phyloP scores from a whole-genome alignment of 129 eudicot genomes.

The Flaveria linearis region DNA sequence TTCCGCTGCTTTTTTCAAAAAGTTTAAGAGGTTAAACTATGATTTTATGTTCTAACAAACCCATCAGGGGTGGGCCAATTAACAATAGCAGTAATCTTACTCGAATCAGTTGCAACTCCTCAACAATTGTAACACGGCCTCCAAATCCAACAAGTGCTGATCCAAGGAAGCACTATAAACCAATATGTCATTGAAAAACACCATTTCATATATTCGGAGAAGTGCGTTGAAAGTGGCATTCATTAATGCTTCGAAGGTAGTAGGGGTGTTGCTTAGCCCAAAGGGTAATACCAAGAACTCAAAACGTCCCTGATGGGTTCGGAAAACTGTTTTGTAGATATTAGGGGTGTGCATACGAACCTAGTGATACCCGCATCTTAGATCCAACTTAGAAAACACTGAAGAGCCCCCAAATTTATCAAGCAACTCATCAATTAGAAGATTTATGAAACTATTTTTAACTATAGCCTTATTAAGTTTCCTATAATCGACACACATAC shows the following conservation, averaged over 20 bases:
- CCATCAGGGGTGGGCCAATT: background rate
- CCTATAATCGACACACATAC: too few relatives aligned
- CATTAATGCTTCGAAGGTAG: background rate
- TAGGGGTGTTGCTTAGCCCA: background rate
- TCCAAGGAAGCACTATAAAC: background rate
- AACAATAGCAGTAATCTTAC: background rate
- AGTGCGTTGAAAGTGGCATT: background rate
- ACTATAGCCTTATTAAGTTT: background rate
- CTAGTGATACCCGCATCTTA: background rate
- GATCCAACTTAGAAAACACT: background rate
- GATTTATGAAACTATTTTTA: background rate
- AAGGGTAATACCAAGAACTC: background rate
- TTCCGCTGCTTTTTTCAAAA: too few relatives aligned
- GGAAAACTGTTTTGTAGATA: background rate
- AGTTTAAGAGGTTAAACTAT: too few relatives aligned
- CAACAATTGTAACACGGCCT: too few relatives aligned
- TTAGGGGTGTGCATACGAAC: background rate
- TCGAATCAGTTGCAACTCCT: background rate
- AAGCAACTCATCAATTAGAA: background rate
- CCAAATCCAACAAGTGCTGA: background rate
- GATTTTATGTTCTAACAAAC: too few relatives aligned
- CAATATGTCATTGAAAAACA: background rate
- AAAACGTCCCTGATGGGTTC: background rate
- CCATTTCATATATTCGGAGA: too few relatives aligned
- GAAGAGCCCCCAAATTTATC: background rate